These are phyloP conservation scores for Hysterangium stoloniferum DNA, from an alignment of 768 basidiomycete genomes.

Conservation along the genomic window DNA sequence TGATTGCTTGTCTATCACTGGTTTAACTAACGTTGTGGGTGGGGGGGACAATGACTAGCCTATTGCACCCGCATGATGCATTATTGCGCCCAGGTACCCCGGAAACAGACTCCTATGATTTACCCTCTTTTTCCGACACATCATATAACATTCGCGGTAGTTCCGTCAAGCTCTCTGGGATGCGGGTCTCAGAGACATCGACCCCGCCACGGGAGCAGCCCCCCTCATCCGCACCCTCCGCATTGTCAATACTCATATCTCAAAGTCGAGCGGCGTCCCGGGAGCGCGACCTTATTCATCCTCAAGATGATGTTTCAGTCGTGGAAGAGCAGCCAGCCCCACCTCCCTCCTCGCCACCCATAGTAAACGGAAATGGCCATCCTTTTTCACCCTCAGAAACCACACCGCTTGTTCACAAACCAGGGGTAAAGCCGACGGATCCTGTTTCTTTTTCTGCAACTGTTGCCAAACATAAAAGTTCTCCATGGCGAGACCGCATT, in stretches of 20 bases:
- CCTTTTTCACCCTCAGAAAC: slow-evolving; percentile 4
- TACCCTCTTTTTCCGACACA: slow-evolving; percentile 36
- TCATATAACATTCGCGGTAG: slow-evolving; percentile 56
- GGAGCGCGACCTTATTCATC: neutral
- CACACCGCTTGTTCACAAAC: slow-evolving; percentile 10
- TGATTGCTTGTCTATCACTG: no score
- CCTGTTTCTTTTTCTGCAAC: slow-evolving; percentile 4
- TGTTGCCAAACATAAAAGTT: slow-evolving; percentile 16
- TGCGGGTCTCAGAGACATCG: slow-evolving; percentile 26
- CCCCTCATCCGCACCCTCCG: slow-evolving; percentile 7
- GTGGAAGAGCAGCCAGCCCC: neutral
- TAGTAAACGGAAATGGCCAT: neutral
- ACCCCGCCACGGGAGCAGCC: slow-evolving; percentile 17
- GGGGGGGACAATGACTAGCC: no score
- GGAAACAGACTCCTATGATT: neutral
- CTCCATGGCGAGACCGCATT: no score
- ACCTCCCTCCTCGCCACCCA: neutral
- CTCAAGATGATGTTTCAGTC: neutral
- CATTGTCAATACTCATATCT: slow-evolving; percentile 10
- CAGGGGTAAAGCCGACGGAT: slow-evolving; percentile 3
- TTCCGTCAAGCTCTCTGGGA: slow-evolving; percentile 58
- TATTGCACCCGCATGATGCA: neutral
- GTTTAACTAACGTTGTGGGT: no score
- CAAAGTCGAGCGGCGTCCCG: slow-evolving; percentile 3
- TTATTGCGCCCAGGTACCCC: neutral